Base-by-base conservation (phyloP, 2,329 filamentous ascomycete species). In the Pochonia chlamydosporia region DNA sequence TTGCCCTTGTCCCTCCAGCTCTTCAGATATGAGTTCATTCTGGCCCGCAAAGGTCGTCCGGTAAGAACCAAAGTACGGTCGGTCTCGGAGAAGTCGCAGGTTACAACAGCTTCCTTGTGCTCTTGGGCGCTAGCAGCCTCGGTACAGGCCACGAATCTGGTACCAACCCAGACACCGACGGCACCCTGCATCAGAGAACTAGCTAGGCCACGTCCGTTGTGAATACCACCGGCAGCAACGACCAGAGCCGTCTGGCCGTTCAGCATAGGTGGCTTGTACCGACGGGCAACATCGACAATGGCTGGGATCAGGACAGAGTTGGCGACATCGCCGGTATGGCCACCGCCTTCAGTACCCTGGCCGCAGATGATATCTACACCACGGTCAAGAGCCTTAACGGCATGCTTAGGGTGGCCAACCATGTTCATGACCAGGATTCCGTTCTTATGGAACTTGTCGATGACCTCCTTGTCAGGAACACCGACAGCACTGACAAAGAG, bases 381-480 rank as follows among this genome's bases (percentile, higher is more conserved):
- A 0, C 85, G 79, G 43, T 89, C 81, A 4, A 97, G 73, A 3
- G 91, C 91, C 71, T 96, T 96, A 63, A 85, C 79, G 1, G 91
- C 91, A 65, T 97, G 92, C 63, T 86, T 89, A 2, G 92, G 91
- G 58, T 91, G 87, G 0, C 92, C 92, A 18, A 96, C 90, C 91
- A 96, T 96, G 66, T 96, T 96, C 90, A 96, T 96, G 30, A 96
- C 76, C 49, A 95, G 63, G 35, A 97, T 87, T 0, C 87, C 87
- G 0, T 86, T 85, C 8, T 76, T 75, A 61, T 97, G 92, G 39
- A 97, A 74, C 40, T 82, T 72, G 56, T 88, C 82, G 48, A 96
- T 85, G 4, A 91, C 81, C 48, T 73, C 66, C 40, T 73, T 71
- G 0, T 91, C 89, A 14, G 92, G 92, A 20, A 96, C 85, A 8